Evolutionary conservation across 2,329 filamentous ascomycete species (phyloP).

Genomic region (Alternaria conjuncta): DNA sequence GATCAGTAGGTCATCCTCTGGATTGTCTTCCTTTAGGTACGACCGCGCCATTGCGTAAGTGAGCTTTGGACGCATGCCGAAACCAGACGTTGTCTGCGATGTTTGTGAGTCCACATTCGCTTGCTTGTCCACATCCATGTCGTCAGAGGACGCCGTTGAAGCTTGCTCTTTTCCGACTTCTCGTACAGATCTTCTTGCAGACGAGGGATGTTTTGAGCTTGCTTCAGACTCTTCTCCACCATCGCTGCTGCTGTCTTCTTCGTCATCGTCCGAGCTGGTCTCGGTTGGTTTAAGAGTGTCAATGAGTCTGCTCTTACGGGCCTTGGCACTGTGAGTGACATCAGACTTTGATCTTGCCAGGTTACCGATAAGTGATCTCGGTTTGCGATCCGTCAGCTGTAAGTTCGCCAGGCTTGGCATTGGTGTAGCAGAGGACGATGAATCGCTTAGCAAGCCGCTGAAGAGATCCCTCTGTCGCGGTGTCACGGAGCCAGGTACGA

Average conservation of each 20-base stretch:
- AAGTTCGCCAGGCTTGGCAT: conserved; percentile 42
- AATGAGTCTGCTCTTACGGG: conserved; percentile 39
- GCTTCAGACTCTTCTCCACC: conserved; percentile 19
- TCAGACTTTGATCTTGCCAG: conserved; percentile 44
- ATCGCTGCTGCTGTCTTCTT: conserved; percentile 36
- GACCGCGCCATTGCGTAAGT: conserved; percentile 68
- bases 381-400: conserved; percentile 36
- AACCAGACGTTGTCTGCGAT: conserved; percentile 28
- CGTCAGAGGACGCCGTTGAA: conserved; percentile 5
- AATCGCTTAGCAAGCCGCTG: conserved; percentile 40
- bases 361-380: conserved; percentile 24
- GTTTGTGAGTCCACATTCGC: conserved; percentile 32
- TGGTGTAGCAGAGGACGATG: conserved; percentile 32
- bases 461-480: conserved; percentile 47
- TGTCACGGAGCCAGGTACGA: conserved; percentile 40
- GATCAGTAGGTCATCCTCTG: conserved; percentile 50
- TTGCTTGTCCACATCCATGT: conserved; percentile 30
- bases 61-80: conserved; percentile 50
- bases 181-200: not conserved
- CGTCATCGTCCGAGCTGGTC: conserved; percentile 30
- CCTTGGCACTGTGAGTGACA: conserved; percentile 30
- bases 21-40: conserved; percentile 61
- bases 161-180: not conserved
- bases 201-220: not conserved
- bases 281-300: conserved; percentile 39